phyloP scores from a whole-genome alignment of 2,329 filamentous ascomycete genomes.

The Claviceps monticola region DNA sequence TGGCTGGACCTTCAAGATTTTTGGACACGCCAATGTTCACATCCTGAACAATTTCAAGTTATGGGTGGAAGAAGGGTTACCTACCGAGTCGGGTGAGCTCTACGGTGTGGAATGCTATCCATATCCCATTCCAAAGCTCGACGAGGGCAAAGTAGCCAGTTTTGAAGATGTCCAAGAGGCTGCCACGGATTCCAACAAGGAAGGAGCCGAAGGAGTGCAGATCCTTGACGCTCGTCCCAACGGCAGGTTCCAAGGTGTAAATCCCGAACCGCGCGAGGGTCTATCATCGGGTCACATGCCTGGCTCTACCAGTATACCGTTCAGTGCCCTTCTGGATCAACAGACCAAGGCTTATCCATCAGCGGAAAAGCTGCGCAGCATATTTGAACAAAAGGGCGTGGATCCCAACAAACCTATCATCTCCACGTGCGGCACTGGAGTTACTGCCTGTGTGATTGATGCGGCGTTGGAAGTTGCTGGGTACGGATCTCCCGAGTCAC shows the following conservation, averaged over 20 bases:
- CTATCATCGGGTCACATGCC: slow-evolving; percentile 87
- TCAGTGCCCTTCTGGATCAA: slow-evolving; percentile 67
- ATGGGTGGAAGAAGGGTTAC: slow-evolving; percentile 77
- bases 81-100: slow-evolving; percentile 67
- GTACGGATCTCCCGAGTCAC: slow-evolving; percentile 51
- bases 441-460: slow-evolving; percentile 85
- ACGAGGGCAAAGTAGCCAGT: slow-evolving; percentile 51
- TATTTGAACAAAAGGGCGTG: slow-evolving; percentile 71
- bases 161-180: slow-evolving; percentile 77
- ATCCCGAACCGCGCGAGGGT: slow-evolving; percentile 75
- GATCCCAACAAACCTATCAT: slow-evolving; percentile 72
- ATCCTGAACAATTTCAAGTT: slow-evolving; percentile 88
- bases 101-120: slow-evolving; percentile 51
- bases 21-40: slow-evolving; percentile 81
- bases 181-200: slow-evolving; percentile 63
- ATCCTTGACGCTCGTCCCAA: slow-evolving; percentile 74
- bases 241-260: slow-evolving; percentile 69
- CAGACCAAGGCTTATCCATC: slow-evolving; percentile 69
- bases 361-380: slow-evolving; percentile 52
- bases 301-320: slow-evolving; percentile 69
- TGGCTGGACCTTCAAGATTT: slow-evolving; percentile 82
- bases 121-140: slow-evolving; percentile 50
- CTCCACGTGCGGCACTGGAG: slow-evolving; percentile 81
- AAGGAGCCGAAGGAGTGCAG: slow-evolving; percentile 71
- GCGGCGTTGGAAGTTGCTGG: slow-evolving; percentile 70